These are phyloP conservation scores for Angophora floribunda DNA, from an alignment of 345 rosid genomes.

Conservation along the genomic window DNA sequence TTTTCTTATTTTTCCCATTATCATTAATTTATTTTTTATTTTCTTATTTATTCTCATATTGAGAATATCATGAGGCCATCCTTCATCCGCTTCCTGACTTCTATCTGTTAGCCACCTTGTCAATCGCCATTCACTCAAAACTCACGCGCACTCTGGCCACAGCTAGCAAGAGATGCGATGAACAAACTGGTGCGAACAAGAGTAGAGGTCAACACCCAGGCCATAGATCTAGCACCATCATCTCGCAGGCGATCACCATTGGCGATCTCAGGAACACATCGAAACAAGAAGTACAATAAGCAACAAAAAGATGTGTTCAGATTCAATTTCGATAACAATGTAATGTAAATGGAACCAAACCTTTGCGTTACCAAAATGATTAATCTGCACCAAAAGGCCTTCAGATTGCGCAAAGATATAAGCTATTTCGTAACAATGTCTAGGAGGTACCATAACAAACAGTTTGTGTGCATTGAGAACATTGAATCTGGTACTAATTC, in stretches of 20 bases:
- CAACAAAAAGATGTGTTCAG: not conserved
- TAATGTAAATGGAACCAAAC: not conserved
- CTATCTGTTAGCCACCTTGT: no score
- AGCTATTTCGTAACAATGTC: not conserved
- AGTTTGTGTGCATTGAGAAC: not conserved
- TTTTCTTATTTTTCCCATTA: no score
- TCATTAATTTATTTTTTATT: no score
- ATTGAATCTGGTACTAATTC: not conserved
- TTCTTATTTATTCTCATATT: no score
- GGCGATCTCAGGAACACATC: not conserved
- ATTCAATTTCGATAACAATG: no score
- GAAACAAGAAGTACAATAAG: not conserved
- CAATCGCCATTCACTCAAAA: no score
- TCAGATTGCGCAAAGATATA: not conserved
- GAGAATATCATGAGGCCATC: no score
- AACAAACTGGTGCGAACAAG: no score
- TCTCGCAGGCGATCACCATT: not conserved
- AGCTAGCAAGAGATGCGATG: no score
- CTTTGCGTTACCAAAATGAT: not conserved
- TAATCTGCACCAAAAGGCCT: not conserved
- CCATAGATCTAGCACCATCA: not conserved
- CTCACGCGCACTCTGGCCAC: no score
- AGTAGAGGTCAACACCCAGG: no score
- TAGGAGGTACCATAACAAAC: not conserved
- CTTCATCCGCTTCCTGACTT: no score